These are phyloP conservation scores for Noccaea bulbosa DNA, from an alignment of 345 rosid species.

Conservation along the genomic window DNA sequence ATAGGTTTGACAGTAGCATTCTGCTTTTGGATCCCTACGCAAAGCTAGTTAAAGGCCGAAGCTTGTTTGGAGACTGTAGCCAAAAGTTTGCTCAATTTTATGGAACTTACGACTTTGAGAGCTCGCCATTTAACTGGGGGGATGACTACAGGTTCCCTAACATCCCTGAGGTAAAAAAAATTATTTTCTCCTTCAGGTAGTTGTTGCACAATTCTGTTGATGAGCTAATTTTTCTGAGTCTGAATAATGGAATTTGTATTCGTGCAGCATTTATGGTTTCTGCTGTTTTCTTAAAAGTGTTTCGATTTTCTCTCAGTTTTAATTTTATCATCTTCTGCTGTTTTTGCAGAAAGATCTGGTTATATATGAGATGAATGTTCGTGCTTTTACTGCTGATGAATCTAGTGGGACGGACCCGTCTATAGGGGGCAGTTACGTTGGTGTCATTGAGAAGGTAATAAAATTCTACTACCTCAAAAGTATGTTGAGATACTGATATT, in stretches of 20 bases:
- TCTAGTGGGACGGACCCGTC: conserved; percentile 77
- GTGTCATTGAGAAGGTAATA: conserved; percentile 81
- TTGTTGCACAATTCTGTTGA: conserved; percentile 22
- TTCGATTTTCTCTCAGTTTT: background rate
- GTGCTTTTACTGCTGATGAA: conserved; percentile 90
- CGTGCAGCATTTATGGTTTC: background rate
- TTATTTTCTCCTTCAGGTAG: conserved; percentile 4
- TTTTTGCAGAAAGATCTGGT: conserved; percentile 87
- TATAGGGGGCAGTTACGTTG: conserved; percentile 79
- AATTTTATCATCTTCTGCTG: conserved; percentile 8
- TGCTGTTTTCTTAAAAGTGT: too few relatives aligned
- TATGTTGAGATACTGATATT: conserved; percentile 9
- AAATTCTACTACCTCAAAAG: background rate
- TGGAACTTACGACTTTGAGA: conserved; percentile 88
- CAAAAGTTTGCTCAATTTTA: conserved; percentile 62
- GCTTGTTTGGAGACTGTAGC: conserved; percentile 68
- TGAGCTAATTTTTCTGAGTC: conserved; percentile 1
- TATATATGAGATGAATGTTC: conserved; percentile 93
- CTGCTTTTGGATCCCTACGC: conserved; percentile 90
- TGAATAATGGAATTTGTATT: background rate
- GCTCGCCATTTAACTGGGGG: conserved; percentile 87
- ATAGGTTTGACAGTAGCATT: conserved; percentile 67
- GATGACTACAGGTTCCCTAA: conserved; percentile 67
- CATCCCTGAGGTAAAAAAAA: conserved; percentile 72
- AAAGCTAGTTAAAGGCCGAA: conserved; percentile 84